These are phyloP conservation scores for Gossypium trilobum DNA, from an alignment of 441 rosid species.

Conservation along the genomic window DNA sequence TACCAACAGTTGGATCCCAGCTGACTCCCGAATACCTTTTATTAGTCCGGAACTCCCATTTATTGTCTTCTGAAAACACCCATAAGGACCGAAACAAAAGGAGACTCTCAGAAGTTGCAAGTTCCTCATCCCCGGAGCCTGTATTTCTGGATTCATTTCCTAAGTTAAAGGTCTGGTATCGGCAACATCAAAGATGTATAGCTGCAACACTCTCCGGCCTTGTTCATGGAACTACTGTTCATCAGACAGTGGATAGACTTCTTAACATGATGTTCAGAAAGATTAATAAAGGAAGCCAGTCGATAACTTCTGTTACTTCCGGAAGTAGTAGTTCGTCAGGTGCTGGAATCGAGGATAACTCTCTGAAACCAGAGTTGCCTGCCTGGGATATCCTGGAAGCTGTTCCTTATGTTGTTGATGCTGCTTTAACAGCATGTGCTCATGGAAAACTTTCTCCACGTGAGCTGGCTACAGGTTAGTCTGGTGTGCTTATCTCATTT, in stretches of 20 bases:
- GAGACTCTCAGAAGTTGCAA: slow-evolving; percentile 53
- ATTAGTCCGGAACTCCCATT: slow-evolving; percentile 55
- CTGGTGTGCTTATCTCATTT: slow-evolving; percentile 6
- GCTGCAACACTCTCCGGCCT: slow-evolving; percentile 67
- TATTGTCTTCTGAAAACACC: slow-evolving; percentile 40
- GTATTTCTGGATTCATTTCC: slow-evolving; percentile 70
- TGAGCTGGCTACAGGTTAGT: slow-evolving; percentile 63
- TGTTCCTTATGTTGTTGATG: slow-evolving; percentile 68
- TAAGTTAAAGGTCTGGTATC: slow-evolving; percentile 61
- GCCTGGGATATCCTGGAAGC: slow-evolving; percentile 83
- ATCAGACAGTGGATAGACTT: slow-evolving; percentile 53
- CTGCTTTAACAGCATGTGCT: slow-evolving; percentile 66
- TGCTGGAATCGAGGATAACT: slow-evolving; percentile 42
- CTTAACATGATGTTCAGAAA: slow-evolving; percentile 61
- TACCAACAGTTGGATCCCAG: slow-evolving; percentile 69
- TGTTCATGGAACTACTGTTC: slow-evolving; percentile 53
- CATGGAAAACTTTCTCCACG: slow-evolving; percentile 74
- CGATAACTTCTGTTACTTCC: slow-evolving; percentile 47
- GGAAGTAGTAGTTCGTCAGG: slow-evolving; percentile 68
- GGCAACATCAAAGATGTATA: slow-evolving; percentile 70
- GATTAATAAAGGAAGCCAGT: slow-evolving; percentile 41
- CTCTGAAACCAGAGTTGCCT: slow-evolving; percentile 47
- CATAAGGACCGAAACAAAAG: slow-evolving; percentile 45
- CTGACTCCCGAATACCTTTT: slow-evolving; percentile 72
- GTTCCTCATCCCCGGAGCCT: slow-evolving; percentile 44